These are phyloP conservation scores for Xylariaceae sp. DNA, from an alignment of 2,329 filamentous ascomycete species.

Conservation along the genomic window DNA sequence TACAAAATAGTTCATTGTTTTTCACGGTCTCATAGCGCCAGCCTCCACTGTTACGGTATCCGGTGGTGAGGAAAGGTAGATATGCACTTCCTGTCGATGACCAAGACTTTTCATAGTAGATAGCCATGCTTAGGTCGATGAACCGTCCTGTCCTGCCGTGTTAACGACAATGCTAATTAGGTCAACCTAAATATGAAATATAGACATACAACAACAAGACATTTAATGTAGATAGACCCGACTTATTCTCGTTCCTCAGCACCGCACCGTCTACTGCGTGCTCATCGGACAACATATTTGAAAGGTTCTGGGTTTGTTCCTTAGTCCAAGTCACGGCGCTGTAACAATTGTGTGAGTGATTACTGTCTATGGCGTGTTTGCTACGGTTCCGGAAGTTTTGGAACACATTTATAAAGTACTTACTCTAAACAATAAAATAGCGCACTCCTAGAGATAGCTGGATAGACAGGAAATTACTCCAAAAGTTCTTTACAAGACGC, in stretches of 20 bases:
- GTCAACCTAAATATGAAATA: conserved; percentile 13
- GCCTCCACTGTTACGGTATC: conserved; percentile 27
- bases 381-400: no score
- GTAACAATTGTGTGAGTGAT: no score
- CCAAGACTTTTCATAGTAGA: conserved; percentile 32
- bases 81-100: conserved; percentile 25
- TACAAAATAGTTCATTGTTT: conserved; percentile 29
- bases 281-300: conserved; percentile 30
- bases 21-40: conserved; percentile 31
- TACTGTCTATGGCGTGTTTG: no score
- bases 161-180: conserved; percentile 36
- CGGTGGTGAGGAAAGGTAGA: conserved; percentile 30
- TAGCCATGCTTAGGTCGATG: conserved; percentile 22
- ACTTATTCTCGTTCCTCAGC: conserved; percentile 15
- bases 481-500: conserved; percentile 15
- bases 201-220: neutral
- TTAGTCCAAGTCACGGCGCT: conserved; percentile 31
- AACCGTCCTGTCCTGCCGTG: conserved; percentile 32
- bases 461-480: no score
- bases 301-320: conserved; percentile 30
- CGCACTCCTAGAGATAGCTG: no score
- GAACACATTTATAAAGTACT: no score
- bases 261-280: conserved; percentile 11
- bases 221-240: neutral
- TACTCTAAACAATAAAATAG: no score